Evolutionary conservation across 2,329 filamentous ascomycete genomes (phyloP), one percentile per base, ranked within the genome.

Genomic region (Rhinocladiella mackenziei): DNA sequence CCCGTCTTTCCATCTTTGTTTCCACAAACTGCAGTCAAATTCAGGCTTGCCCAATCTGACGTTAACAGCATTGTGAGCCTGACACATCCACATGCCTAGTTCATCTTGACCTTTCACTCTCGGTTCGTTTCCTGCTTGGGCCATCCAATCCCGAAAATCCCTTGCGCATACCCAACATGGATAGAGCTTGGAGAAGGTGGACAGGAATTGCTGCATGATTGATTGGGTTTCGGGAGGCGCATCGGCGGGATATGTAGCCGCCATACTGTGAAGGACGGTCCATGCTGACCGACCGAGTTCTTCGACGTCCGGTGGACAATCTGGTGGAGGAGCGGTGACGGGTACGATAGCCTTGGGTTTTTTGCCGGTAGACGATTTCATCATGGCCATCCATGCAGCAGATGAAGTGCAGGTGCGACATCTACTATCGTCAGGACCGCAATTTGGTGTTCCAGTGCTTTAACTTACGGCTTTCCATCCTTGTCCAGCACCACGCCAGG

Each of bases 141-240:
- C 74, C 71, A 97, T 83, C 76, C 91, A 97, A 0, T 64, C 64
- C 64, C 84, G 84, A 65, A 98, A 96, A 62, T 97, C 91, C 49
- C 91, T 84, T 23, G 89, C 92, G 66, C 92, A 98, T 2, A 85
- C 78, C 88, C 89, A 95, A 72, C 92, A 98, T 3, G 92, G 92
- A 62, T 98, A 98, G 14, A 97, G 68, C 56, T 84, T 84, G 18
- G 86, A 82, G 64, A 98, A 94, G 2, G 89, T 73, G 17, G 72
- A 70, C 57, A 98, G 75, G 68, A 98, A 97, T 39, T 78, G 75
- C 43, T 74, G 73, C 56, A 94, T 83, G 57, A 96, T 84, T 20
- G 71, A 69, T 62, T 96, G 88, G 57, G 95, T 79, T 7, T 72
- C 65, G 1, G 72, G 64, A 0, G 82, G 78, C 0, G 92, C 88